Evolutionary conservation across 2,329 filamentous ascomycete genomes (phyloP).

Genomic region (Aspergillus puulaauensis): DNA sequence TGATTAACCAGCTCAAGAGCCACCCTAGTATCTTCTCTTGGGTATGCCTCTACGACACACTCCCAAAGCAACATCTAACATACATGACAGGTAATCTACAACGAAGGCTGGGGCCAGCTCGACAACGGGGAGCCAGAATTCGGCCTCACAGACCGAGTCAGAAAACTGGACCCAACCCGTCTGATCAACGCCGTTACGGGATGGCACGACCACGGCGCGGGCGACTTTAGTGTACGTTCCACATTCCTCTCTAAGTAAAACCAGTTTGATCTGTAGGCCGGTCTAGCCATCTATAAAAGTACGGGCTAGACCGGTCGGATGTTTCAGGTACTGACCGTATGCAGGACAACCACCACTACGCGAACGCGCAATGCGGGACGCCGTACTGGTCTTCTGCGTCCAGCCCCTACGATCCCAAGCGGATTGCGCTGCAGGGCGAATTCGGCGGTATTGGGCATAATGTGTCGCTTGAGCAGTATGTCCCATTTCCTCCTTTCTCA

Average conservation of each 20-base stretch:
- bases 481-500: conserved; percentile 7
- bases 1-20: conserved; percentile 63
- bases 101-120: conserved; percentile 70
- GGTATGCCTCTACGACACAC: conserved; percentile 39
- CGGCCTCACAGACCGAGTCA: conserved; percentile 55
- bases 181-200: conserved; percentile 64
- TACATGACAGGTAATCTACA: conserved; percentile 59
- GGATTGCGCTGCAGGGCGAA: conserved; percentile 70
- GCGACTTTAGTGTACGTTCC: conserved; percentile 56
- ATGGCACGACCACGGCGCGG: conserved; percentile 68
- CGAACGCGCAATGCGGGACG: conserved; percentile 68
- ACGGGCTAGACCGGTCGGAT: too few species aligned
- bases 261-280: too few species aligned
- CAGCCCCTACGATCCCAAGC: conserved; percentile 55
- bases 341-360: conserved; percentile 70
- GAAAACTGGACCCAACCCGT: conserved; percentile 61
- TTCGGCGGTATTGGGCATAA: conserved; percentile 70
- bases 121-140: conserved; percentile 55
- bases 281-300: background rate
- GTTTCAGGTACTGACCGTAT: too few species aligned
- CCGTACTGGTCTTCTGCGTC: conserved; percentile 64
- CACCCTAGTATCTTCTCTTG: conserved; percentile 66
- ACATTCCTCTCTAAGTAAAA: background rate
- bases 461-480: conserved; percentile 60
- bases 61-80: background rate